Conservation (phyloP, 2,329 filamentous ascomycete species). For the Microcyclosporella mali region DNA sequence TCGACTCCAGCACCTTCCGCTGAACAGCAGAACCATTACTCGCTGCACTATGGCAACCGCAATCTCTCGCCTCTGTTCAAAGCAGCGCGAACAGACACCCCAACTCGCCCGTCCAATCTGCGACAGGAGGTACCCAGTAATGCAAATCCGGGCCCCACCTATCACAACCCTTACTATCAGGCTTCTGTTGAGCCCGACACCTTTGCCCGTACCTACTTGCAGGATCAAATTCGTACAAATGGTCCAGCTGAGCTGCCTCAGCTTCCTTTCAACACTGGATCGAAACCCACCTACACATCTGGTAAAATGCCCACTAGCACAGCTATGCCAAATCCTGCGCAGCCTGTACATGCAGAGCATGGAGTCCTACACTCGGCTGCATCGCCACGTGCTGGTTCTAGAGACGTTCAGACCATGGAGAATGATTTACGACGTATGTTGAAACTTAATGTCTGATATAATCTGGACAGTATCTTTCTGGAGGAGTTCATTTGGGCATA, state of each 20-base stretch:
- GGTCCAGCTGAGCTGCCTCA: slow-evolving; percentile 17
- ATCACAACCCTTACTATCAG: slow-evolving; percentile 7
- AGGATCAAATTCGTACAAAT: slow-evolving; percentile 26
- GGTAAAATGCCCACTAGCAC: slow-evolving; percentile 5
- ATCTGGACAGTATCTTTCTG: slow-evolving; percentile 3
- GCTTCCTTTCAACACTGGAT: slow-evolving; percentile 13
- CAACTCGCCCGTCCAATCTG: slow-evolving; percentile 38
- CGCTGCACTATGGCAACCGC: slow-evolving; percentile 40
- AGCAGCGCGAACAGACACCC: slow-evolving; percentile 39
- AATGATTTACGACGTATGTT: slow-evolving; percentile 38
- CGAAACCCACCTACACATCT: slow-evolving; percentile 3
- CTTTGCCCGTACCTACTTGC: slow-evolving; percentile 29
- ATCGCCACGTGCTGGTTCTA: slow-evolving; percentile 1
- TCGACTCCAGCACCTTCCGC: slow-evolving; percentile 21
- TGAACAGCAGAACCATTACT: slow-evolving; percentile 23
- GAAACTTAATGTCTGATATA: slow-evolving; percentile 26
- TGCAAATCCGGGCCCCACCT: slow-evolving; percentile 9
- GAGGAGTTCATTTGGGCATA: background rate
- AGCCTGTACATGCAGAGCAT: slow-evolving; percentile 10
- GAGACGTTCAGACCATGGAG: slow-evolving; percentile 34
- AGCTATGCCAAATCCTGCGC: slow-evolving; percentile 5
- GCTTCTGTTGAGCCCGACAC: slow-evolving; percentile 16
- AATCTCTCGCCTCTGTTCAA: slow-evolving; percentile 47
- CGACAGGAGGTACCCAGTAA: slow-evolving; percentile 36
- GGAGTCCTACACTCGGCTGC: slow-evolving; percentile 7